Conservation (phyloP, 179 eudicot species). For the Carnegiea gigantea region DNA sequence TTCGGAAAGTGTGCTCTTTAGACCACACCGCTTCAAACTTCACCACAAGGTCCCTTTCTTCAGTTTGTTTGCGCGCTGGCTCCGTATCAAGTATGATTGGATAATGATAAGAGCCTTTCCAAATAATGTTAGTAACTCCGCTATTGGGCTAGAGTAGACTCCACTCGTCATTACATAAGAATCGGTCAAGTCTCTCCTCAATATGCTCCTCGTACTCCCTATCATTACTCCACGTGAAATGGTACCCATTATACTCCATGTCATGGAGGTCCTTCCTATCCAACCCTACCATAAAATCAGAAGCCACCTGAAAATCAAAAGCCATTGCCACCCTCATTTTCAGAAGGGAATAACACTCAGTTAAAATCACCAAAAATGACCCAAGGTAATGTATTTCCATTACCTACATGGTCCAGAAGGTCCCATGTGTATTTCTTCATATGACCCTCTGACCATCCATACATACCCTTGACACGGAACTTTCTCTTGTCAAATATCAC, state of each 20-base stretch:
- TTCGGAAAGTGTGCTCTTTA: neutral
- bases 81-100: too few species aligned
- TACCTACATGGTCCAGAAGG: neutral
- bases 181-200: neutral
- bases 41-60: neutral
- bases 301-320: neutral
- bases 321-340: neutral
- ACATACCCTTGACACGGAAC: neutral
- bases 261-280: too few species aligned
- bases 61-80: neutral
- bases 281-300: too few species aligned
- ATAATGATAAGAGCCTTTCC: neutral
- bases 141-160: too few species aligned
- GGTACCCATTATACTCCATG: neutral
- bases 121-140: too few species aligned
- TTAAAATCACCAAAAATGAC: neutral
- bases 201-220: neutral
- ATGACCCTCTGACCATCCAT: neutral
- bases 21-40: neutral
- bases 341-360: neutral
- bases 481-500: neutral
- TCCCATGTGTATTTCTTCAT: neutral
- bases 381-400: neutral
- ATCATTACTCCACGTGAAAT: neutral
- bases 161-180: neutral